Evolutionary conservation across 2,329 filamentous ascomycete species (phyloP).

Genomic region (Pseudopithomyces maydicus): DNA sequence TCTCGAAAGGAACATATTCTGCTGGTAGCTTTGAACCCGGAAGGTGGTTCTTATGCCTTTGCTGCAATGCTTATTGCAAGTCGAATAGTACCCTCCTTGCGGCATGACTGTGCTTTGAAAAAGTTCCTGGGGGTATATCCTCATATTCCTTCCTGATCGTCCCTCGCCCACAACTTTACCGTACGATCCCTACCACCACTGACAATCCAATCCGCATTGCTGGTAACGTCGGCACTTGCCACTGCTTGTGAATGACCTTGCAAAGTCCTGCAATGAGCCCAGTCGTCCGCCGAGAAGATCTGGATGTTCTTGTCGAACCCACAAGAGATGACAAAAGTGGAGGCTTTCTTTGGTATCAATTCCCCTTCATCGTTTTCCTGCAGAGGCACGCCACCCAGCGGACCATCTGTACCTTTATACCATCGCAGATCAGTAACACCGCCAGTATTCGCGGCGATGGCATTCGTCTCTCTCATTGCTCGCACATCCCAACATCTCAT

Average conservation of each 20-base stretch:
- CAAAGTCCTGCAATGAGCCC: slow-evolving; percentile 84
- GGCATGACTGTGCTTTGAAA: background rate
- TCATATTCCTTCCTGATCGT: slow-evolving; percentile 52
- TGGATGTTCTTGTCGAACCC: slow-evolving; percentile 97
- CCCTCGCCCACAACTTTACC: slow-evolving; percentile 93
- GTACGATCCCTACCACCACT: slow-evolving; percentile 94
- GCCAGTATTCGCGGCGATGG: slow-evolving; percentile 87
- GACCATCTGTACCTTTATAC: slow-evolving; percentile 86
- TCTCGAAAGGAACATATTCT: no score
- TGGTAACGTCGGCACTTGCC: slow-evolving; percentile 84
- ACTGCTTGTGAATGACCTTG: slow-evolving; percentile 93
- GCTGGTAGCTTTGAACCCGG: no score
- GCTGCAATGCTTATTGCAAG: background rate
- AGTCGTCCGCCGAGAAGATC: slow-evolving; percentile 95
- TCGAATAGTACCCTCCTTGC: background rate
- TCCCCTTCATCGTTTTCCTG: slow-evolving; percentile 69
- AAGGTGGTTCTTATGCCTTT: background rate
- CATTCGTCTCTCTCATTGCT: slow-evolving; percentile 81
- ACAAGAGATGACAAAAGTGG: slow-evolving; percentile 87
- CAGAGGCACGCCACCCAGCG: slow-evolving; percentile 65
- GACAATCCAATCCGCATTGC: slow-evolving; percentile 88
- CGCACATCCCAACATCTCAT: slow-evolving; percentile 98
- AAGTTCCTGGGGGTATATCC: slow-evolving; percentile 4
- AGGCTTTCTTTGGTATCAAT: slow-evolving; percentile 75
- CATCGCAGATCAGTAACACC: slow-evolving; percentile 92